Evolutionary conservation across 345 rosid species (phyloP), one percentile per base, ranked within the genome.

Genomic region (Schrenkiella parvula): DNA sequence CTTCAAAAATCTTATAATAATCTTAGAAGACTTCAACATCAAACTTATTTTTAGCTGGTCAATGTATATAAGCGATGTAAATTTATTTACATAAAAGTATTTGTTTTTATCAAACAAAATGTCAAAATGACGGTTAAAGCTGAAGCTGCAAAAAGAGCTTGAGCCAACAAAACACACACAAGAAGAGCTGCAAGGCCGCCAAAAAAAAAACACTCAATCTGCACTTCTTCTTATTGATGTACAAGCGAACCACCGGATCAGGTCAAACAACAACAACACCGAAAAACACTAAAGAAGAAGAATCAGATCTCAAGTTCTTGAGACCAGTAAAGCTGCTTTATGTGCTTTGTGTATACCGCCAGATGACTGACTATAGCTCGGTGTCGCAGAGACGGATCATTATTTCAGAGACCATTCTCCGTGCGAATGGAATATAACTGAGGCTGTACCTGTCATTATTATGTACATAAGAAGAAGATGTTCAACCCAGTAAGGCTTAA

Each of bases 371-470:
- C 73, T 81, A 91, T 19, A 95, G 69, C 81, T 95, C 99, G 0
- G 97, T 91, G 85, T 95, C 99, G 25, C 82, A 95, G 17, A 86
- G 79, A 7, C 95, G 87, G 61, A 95, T 44, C 95, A 88, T 88
- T 66, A 91, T 55, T 43, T 86, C 79, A 11, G 97, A 91, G 72
- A 95, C 88, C 81, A 86, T 85, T 65, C 86, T 84, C 19, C 96
- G 81, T 19, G 96, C 98, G 62, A 95, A 95, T 29, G 98, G 99
- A 39, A 95, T 85, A 34, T 88, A 95, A 68, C 96, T 91, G 70
- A 95, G 83, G 66, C 95, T 68, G 80, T 91, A 95, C 99, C 99
- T 95, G 97, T 68, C 5, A 61, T 34, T 6, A 32, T 14, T 10
- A 68, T 44, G 50, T 5, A 17, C 2, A 61, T 23, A 39, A 28